Conservation (phyloP, 768 basidiomycete genomes). For the Boletus sensibilis region DNA sequence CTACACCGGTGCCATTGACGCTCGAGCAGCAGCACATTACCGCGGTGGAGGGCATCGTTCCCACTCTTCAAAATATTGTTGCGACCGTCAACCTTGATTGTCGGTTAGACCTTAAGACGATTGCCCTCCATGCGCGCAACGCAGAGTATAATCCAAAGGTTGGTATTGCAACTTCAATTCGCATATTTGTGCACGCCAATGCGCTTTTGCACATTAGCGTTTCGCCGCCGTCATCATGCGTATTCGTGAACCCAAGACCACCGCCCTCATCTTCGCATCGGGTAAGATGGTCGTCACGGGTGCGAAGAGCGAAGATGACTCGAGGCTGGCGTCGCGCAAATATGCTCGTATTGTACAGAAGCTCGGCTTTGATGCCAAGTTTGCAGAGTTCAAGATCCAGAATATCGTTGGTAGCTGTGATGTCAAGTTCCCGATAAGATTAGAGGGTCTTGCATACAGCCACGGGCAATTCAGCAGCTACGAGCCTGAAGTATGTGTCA, state of each 20-base stretch:
- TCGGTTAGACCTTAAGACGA: slow-evolving; percentile 95
- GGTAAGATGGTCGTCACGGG: slow-evolving; percentile 99
- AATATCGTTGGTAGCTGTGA: slow-evolving; percentile 99
- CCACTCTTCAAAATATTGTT: slow-evolving; percentile 99
- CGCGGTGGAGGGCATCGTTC: slow-evolving; percentile 95
- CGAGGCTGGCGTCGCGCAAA: slow-evolving; percentile 93
- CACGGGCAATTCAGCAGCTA: slow-evolving; percentile 99
- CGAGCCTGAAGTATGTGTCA: slow-evolving; percentile 82
- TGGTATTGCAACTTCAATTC: slow-evolving; percentile 47
- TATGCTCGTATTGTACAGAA: slow-evolving; percentile 99
- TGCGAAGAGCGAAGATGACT: slow-evolving; percentile 98
- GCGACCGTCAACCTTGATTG: slow-evolving; percentile 98
- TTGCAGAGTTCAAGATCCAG: slow-evolving; percentile 99
- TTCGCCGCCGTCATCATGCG: slow-evolving; percentile 99
- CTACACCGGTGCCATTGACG: slow-evolving; percentile 72
- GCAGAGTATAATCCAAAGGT: slow-evolving; percentile 99
- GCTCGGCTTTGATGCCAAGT: slow-evolving; percentile 98
- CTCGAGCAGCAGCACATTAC: slow-evolving; percentile 95
- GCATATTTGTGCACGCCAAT: slow-evolving; percentile 52
- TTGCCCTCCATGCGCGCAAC: slow-evolving; percentile 95
- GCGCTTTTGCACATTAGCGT: slow-evolving; percentile 80
- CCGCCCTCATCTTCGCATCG: slow-evolving; percentile 97
- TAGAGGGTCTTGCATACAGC: slow-evolving; percentile 95
- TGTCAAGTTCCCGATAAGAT: slow-evolving; percentile 96
- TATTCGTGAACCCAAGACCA: slow-evolving; percentile 99